Conservation (phyloP, 768 basidiomycete genomes). For the Hemileccinum impolitum region DNA sequence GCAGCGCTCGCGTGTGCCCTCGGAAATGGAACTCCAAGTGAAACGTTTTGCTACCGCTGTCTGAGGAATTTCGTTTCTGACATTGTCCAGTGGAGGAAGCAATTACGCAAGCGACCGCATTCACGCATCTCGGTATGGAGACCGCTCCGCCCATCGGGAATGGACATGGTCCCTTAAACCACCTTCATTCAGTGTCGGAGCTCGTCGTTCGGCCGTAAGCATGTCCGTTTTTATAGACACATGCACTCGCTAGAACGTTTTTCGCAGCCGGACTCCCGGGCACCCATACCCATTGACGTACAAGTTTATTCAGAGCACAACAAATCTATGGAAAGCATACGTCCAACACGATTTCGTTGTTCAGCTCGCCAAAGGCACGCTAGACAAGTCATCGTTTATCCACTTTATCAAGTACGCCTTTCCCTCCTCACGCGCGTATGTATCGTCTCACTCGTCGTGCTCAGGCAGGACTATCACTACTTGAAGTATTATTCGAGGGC, state of each 20-base stretch:
- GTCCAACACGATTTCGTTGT: constrained; percentile 84
- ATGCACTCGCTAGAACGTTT: background rate
- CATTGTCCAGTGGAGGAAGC: constrained; percentile 51
- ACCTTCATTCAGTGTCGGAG: constrained; percentile 58
- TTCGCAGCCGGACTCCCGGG: constrained; percentile 47
- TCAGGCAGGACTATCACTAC: constrained; percentile 79
- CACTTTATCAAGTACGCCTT: constrained; percentile 76
- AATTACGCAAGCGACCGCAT: constrained; percentile 56
- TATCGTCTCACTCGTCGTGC: background rate
- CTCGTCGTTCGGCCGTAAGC: constrained; percentile 56
- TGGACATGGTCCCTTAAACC: constrained; percentile 86
- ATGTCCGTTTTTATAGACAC: background rate
- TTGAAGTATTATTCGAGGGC: constrained; percentile 82
- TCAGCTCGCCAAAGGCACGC: constrained; percentile 68
- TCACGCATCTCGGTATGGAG: constrained; percentile 72
- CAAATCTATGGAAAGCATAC: constrained; percentile 63
- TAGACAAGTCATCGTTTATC: constrained; percentile 62
- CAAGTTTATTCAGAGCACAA: constrained; percentile 57
- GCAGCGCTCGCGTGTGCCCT: constrained; percentile 73
- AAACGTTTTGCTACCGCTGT: constrained; percentile 13
- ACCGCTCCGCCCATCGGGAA: constrained; percentile 64
- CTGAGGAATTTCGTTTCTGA: background rate
- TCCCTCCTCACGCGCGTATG: background rate
- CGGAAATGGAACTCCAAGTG: constrained; percentile 45
- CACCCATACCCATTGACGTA: constrained; percentile 70